Evolutionary conservation across 208 protist species (phyloP), one percentile per base, ranked within the genome.

Genomic region (Acanthamoeba rhysodes): DNA sequence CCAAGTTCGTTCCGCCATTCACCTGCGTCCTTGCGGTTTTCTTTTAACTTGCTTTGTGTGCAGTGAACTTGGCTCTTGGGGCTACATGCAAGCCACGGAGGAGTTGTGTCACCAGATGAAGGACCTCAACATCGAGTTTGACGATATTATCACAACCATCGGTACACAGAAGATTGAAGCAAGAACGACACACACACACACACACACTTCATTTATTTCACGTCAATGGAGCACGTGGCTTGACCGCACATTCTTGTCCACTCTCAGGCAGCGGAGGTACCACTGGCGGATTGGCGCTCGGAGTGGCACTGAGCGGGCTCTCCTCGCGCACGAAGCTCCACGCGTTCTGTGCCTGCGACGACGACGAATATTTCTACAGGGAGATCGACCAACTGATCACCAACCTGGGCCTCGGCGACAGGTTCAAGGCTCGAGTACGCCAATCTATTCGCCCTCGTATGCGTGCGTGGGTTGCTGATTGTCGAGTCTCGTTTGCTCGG

Each of bases 31-130:
- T 4, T 62, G 57, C 16, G 57, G 8, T 62, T 62, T 7, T 10
- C 27, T 12, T n/a, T 5, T 8, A 7, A 20, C 32, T 64, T 45
- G 22, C 78, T 32, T 34, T 20, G 18, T 22, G 9, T 64, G 53
- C 78, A 87, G 78, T 59, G 57, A 88, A 12, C n/a, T 96, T 29
- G 96, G 95, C 27, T 91, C 88, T 3, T 97, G 96, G 96, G 96
- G 96, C 29, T 97, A 97, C 94, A 10, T 96, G 8, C 27, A 88
- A 45, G 88, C 88, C 29, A 41, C 95, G 18, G 68, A 76, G 9
- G 96, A 97, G 91, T 88, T 97, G n/a, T 16, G 64, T 2, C 32
- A 92, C 85, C 95, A 96, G 91, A 20, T 93, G 32, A 18, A 55
- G 32, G 82, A 50, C 27, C 41, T 90, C 32, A 59, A 34, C 12